Base-by-base conservation (phyloP, 495 filamentous ascomycete genomes). In the Penicillium dipodomyicola region DNA sequence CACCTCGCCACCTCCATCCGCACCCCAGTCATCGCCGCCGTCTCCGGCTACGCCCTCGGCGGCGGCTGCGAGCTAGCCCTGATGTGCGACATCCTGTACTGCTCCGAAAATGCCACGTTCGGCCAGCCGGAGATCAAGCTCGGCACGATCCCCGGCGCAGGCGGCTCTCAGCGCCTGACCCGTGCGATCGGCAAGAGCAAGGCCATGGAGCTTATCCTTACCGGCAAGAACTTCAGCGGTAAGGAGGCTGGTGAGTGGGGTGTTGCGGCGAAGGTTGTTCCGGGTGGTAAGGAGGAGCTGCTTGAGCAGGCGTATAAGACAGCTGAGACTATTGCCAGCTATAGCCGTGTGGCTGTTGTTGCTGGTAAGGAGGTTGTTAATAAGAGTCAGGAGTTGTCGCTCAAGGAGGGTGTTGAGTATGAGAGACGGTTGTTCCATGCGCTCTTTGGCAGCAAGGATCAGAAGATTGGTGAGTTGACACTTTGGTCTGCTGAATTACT, bases 291-390 rank as follows among this genome's bases (percentile, higher is more conserved):
- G 57, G 87, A 95, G 59, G 84, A 87, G 72, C 79, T 96, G 67
- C 79, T 97, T 63, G 86, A 89, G 65, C 87, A 80, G 35, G 81
- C 91, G 2, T 60, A 96, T 41, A 81, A 84, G 66, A 94, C 91
- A 20, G 94, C 94, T 15, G 91, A 88, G 83, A 89, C 80, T 49
- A 97, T 98, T 75, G 91, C 95, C 0, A 77, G 86, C 0, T 88
- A 90, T 68, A 88, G 86, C 30, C 81, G 76, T 62, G 84, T 97
- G 35, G 88, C 91, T 0, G 85, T 95, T 23, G 83, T 87, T 78
- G 94, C 90, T n/a, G 89, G 85, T 8, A 98, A 98, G 82, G 94
- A 97, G 81, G 95, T 92, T 17, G 92, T 98, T 25, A 96, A 96
- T 65, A 96, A 96, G 85, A 93, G 90, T 65, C 90, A 96, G 78